Evolutionary conservation across 2,329 filamentous ascomycete genomes (phyloP).

Genomic region (Ophiostoma himal-ulmi): DNA sequence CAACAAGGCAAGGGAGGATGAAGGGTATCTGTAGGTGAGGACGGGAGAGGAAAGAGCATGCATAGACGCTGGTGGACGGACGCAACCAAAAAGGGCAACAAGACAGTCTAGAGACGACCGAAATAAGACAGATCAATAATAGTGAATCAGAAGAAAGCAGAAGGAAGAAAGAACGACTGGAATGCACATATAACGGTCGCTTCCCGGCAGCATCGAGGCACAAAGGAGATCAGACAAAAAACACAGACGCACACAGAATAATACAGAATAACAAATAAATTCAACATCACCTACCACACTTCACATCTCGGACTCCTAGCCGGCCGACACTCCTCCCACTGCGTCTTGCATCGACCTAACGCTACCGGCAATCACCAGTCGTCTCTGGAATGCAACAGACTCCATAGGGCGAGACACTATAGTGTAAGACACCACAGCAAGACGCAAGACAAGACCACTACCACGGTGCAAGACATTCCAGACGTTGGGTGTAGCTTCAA

Average conservation of each 20-base stretch:
- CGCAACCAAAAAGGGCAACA: not conserved
- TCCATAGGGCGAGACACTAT: conserved; percentile 8
- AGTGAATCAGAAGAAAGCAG: not conserved
- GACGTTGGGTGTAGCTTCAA: conserved; percentile 4
- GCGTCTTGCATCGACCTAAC: not conserved
- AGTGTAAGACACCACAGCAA: not conserved
- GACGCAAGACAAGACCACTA: conserved; percentile 1
- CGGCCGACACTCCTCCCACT: not conserved
- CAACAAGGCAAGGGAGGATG: conserved; percentile 6
- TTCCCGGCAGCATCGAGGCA: conserved; percentile 10
- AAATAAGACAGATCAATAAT: not conserved
- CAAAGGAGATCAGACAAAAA: not conserved
- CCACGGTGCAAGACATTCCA: conserved; percentile 12
- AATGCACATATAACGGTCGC: conserved; percentile 21
- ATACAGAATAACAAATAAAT: not conserved
- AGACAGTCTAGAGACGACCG: not conserved
- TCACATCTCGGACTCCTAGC: not conserved
- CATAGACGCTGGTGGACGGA: not conserved
- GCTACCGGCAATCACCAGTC: not conserved
- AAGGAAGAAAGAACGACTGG: conserved; percentile 3
- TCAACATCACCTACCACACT: not conserved
- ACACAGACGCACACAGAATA: not conserved
- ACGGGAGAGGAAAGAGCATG: not conserved
- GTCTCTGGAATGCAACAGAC: not conserved
- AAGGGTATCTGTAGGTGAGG: not conserved